Percentiles rank a stretch among this genome's conserved stretches.
These are phyloP conservation scores for Nitzschia sp. DNA, from an alignment of 108 stramenopile genomes.

Conservation along the genomic window DNA sequence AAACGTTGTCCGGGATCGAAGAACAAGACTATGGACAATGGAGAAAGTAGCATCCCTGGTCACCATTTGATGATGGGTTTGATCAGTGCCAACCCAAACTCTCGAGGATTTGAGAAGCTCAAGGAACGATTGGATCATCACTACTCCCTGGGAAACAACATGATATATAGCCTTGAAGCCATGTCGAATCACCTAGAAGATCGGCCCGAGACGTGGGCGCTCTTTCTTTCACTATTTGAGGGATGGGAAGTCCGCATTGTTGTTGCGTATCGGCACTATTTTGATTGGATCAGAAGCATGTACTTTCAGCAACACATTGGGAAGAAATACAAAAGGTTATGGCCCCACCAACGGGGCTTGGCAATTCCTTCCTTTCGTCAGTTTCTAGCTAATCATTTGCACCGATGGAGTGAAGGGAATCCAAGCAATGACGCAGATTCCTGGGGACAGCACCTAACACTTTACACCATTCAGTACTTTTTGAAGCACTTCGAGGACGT, in stretches of 20 bases:
- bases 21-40: constrained; percentile 9
- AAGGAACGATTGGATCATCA: constrained; percentile 22
- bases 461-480: constrained; percentile 21
- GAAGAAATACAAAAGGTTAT: neutral
- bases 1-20: constrained; percentile 8
- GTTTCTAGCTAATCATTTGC: constrained; percentile 14
- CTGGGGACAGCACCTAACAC: constrained; percentile 19
- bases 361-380: constrained; percentile 8
- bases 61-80: constrained; percentile 30
- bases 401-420: constrained; percentile 10
- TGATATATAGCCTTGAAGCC: constrained; percentile 22
- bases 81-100: constrained; percentile 9
- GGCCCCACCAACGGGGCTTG: constrained; percentile 19
- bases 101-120: constrained; percentile 10
- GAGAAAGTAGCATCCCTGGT: constrained; percentile 12
- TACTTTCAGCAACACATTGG: constrained; percentile 25
- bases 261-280: constrained; percentile 26
- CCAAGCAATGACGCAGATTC: constrained; percentile 17
- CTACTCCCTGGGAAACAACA: constrained; percentile 7
- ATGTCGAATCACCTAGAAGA: constrained; percentile 26
- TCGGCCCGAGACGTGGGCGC: constrained; percentile 6
- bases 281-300: constrained; percentile 25
- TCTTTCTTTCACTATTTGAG: constrained; percentile 11
- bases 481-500: constrained; percentile 20
- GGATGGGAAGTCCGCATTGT: constrained; percentile 30